Base-by-base conservation (phyloP, 345 rosid species). In the Brassica nigra region DNA sequence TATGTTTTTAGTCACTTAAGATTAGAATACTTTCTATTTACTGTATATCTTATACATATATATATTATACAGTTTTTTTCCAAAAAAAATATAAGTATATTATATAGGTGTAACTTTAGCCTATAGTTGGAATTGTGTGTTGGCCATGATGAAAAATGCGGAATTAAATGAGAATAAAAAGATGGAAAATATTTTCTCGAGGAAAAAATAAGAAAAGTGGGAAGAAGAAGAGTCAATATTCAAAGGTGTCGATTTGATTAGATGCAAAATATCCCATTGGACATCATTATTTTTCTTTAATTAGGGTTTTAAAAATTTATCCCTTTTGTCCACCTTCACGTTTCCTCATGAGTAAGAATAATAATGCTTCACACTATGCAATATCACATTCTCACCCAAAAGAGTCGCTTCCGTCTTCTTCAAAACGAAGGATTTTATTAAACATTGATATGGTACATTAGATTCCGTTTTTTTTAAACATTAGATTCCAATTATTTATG, bases 311-410 rank as follows among this genome's bases (percentile, higher is more conserved):
- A 52, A 52, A 30, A 8, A 18, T 4, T 52, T 27, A 34, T 80
- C 83, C 71, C 71, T 74, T 73, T 69, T 54, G 71, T 36, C 66
- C 61, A 68, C 75, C 83, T 74, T 80, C 83, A 80, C 79, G 79
- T 69, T 80, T 80, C 76, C 76, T 80, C 79, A 74, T 80, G 83
- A 62, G 79, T 80, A 80, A 80, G 76, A 62, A 80, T 80, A 80
- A 74, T 74, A 69, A 80, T 74, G 82, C 78, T 79, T 68, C 82
- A 79, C 82, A 79, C 71, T 74, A 69, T 52, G 49, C 66, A 36
- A 62, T 74, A 54, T 63, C 79, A 74, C 75, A 74, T 44, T 75
- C 75, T 80, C 79, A 80, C 36, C 83, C 71, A 27, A 62, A 74
- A 78, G 69, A 80, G 70, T 80, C 71, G 70, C 18, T 80, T 68